Conservation (phyloP, 305 asterid species). For the Salvia sclarea region DNA sequence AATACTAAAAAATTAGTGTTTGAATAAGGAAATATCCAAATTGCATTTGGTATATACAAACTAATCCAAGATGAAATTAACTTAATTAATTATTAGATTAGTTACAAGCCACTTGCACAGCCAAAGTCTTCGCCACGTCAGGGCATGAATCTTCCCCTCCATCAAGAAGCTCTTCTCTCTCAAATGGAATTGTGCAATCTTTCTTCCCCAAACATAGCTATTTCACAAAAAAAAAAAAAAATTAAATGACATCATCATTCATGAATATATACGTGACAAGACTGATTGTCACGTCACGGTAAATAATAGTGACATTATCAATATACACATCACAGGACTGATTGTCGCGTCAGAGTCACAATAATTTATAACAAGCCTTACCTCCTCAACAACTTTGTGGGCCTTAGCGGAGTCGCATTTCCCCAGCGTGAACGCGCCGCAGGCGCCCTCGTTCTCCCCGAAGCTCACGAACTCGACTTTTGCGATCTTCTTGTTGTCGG, state of each 20-base stretch:
- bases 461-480: slow-evolving; percentile 66
- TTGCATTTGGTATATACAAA: background rate
- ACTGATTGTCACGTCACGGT: no score
- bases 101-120: slow-evolving; percentile 64
- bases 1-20: background rate
- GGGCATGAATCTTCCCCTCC: slow-evolving; percentile 58
- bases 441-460: slow-evolving; percentile 68
- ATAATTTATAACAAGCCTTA: background rate
- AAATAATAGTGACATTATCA: background rate
- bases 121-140: slow-evolving; percentile 47
- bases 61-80: background rate
- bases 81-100: background rate
- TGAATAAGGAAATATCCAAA: background rate
- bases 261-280: no score
- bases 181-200: slow-evolving; percentile 56
- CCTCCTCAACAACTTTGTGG: slow-evolving; percentile 45
- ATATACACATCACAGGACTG: no score
- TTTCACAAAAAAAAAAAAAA: background rate
- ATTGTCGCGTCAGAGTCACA: no score
- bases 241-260: no score
- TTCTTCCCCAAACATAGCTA: slow-evolving; percentile 64
- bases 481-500: slow-evolving; percentile 43
- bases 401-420: slow-evolving; percentile 52
- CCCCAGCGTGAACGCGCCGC: slow-evolving; percentile 55
- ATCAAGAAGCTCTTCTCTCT: slow-evolving; percentile 44